Evolutionary conservation across 306 rosid genomes (phyloP).

Genomic region (Crotalaria pallida): DNA sequence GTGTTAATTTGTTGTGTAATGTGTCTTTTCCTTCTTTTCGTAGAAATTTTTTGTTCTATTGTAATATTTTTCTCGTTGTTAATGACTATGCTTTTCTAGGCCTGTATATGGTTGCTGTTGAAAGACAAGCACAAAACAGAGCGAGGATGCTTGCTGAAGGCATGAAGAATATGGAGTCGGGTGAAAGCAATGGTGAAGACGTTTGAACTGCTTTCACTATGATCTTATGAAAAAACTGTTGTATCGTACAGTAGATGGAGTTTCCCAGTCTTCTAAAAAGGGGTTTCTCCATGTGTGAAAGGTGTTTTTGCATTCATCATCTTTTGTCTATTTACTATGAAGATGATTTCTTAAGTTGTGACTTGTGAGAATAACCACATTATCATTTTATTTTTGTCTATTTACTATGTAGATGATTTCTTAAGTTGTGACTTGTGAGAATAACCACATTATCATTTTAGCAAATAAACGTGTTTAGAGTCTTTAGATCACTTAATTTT

Average conservation of each 20-base stretch:
- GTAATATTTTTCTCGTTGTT: background rate
- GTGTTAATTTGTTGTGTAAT: background rate
- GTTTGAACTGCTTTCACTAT: background rate
- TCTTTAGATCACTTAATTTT: background rate
- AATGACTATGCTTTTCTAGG: conserved; percentile 23
- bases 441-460: background rate
- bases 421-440: background rate
- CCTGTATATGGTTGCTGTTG: conserved; percentile 44
- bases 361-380: background rate
- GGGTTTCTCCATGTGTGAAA: conserved; percentile 1
- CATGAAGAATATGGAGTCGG: conserved; percentile 31
- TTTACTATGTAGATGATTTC: background rate
- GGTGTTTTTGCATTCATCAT: background rate
- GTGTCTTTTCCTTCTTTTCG: background rate
- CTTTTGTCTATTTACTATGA: background rate
- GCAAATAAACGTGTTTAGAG: background rate
- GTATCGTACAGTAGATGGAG: background rate
- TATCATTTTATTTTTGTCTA: background rate
- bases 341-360: background rate
- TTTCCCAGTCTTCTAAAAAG: conserved; percentile 11
- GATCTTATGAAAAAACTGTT: background rate
- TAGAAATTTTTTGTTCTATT: background rate
- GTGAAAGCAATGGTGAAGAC: conserved; percentile 1
- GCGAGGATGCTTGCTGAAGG: conserved; percentile 40
- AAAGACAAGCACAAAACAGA: conserved; percentile 38